Base-by-base conservation (phyloP, 2,329 filamentous ascomycete species). In the Parastagonospora nodorum region DNA sequence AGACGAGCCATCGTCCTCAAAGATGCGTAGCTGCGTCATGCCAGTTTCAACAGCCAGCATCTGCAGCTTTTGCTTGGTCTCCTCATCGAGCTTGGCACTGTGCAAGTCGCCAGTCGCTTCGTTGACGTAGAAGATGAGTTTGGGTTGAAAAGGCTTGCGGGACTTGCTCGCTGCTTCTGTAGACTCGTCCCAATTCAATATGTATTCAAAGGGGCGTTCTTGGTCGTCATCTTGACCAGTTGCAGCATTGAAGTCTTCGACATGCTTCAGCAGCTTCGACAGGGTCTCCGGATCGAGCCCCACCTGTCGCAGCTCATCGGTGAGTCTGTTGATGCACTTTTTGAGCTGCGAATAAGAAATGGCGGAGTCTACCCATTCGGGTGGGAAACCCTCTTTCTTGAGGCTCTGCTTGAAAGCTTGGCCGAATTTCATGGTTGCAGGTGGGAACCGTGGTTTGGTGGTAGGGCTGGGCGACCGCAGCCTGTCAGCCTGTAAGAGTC, bases 301-400 rank as follows among this genome's bases (percentile, higher is more conserved):
- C 11, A 93, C 76, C 30, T 82, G 80, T 35, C 80, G 76, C 45
- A 96, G 80, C 76, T 96, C 90, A 44, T 78, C 76, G 58, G 87
- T 84, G 42, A 95, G 87, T 68, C 87, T 87, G 69, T 92, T 93
- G 68, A 96, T 87, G 74, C 89, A 90, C 77, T 95, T 96, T 75
- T 96, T 96, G 49, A 96, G 82, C 72, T 91, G 84, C 38, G 87
- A 83, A 71, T 96, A 96, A 2, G 89, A 90, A 55, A 96, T 89
- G 42, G 91, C 90, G 27, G 85, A 86, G 38, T 88, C 81, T 42
- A 92, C 75, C 83, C 82, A 85, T 67, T 87, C 85, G 42, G 83
- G 76, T 7, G 91, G 91, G 69, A 91, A 96, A 58, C 84, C 88
- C 80, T 90, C 88, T 58, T 79, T 82, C 56, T 83, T 79, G 55